Conservation (phyloP, 495 filamentous ascomycete species). For the Chaetomium cochliodes region DNA sequence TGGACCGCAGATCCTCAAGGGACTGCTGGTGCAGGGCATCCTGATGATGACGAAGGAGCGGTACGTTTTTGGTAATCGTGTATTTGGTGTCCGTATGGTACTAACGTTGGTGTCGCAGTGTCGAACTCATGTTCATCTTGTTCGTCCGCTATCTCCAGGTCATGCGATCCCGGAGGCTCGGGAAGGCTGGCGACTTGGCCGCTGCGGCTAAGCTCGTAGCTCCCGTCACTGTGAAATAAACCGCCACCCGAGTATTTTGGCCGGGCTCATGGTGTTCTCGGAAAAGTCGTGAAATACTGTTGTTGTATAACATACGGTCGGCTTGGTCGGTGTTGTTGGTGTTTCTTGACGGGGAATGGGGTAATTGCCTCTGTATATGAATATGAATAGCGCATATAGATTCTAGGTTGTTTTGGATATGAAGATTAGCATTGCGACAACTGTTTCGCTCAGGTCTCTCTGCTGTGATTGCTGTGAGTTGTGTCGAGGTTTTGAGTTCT, state of each 20-base stretch:
- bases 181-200: slow-evolving; percentile 61
- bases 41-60: slow-evolving; percentile 99
- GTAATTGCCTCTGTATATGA: slow-evolving; percentile 13
- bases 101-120: slow-evolving; percentile 51
- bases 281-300: not conserved
- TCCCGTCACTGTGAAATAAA: slow-evolving; percentile 49
- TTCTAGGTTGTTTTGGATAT: slow-evolving; percentile 3
- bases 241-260: not conserved
- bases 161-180: slow-evolving; percentile 67
- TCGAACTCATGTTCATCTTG: slow-evolving; percentile 86
- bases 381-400: slow-evolving; percentile 21
- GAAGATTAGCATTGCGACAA: not conserved
- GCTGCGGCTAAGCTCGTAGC: slow-evolving; percentile 50
- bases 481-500: not conserved
- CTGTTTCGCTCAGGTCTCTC: not conserved
- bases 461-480: not conserved
- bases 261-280: not conserved
- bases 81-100: not conserved
- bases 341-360: too few relatives aligned
- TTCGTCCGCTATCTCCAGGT: slow-evolving; percentile 78
- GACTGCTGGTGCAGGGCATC: slow-evolving; percentile 87
- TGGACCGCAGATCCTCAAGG: slow-evolving; percentile 89
- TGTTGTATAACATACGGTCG: slow-evolving; percentile 3
- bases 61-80: slow-evolving; percentile 48
- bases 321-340: not conserved